A percentile compares a stretch with the other conserved stretches of the same genome.
Conservation (phyloP, 495 filamentous ascomycete species). For the Penicillium bialowiezense region DNA sequence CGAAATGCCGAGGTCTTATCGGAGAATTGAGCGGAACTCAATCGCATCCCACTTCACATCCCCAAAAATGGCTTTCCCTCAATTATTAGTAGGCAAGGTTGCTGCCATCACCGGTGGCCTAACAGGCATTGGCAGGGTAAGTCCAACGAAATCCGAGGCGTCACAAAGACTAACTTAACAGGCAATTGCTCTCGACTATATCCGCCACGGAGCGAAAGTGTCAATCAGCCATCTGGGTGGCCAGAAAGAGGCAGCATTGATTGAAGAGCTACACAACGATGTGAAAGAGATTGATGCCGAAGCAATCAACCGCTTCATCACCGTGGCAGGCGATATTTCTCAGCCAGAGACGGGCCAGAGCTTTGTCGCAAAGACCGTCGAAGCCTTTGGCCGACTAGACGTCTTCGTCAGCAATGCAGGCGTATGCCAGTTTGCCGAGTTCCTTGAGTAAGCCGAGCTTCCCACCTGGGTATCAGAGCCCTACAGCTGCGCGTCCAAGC, state of each 20-base stretch:
- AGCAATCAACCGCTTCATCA: conserved; percentile 48
- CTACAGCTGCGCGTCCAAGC: too few relatives aligned
- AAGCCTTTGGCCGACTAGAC: conserved; percentile 62
- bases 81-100: conserved; percentile 63
- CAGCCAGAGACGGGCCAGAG: conserved; percentile 58
- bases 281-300: conserved; percentile 43
- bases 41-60: neutral
- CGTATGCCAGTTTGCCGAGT: conserved; percentile 78
- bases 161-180: neutral
- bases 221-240: conserved; percentile 69
- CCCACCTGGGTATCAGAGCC: neutral
- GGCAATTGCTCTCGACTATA: conserved; percentile 69
- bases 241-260: conserved; percentile 47
- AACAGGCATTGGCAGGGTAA: conserved; percentile 68
- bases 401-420: conserved; percentile 88
- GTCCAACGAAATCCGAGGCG: neutral
- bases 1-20: conserved; percentile 33
- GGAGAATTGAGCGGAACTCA: conserved; percentile 2
- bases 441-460: conserved; percentile 56
- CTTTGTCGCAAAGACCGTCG: conserved; percentile 56
- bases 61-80: conserved; percentile 32
- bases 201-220: conserved; percentile 67
- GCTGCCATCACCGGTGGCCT: conserved; percentile 75
- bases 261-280: conserved; percentile 52
- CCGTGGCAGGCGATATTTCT: conserved; percentile 64